Conservation (phyloP, 345 rosid genomes). For the Dipteronia dyeriana region DNA sequence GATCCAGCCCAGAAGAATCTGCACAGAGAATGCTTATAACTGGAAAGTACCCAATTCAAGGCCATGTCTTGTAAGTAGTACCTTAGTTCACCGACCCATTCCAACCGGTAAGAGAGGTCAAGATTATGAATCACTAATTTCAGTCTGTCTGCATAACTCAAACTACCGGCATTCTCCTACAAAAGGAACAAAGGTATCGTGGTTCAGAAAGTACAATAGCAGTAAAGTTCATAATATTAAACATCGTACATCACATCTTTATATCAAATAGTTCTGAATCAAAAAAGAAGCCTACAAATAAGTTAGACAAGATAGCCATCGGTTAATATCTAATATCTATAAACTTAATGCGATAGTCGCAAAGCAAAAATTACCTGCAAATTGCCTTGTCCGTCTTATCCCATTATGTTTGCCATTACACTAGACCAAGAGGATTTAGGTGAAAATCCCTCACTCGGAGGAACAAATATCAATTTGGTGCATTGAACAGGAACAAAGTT, state of each 20-base stretch:
- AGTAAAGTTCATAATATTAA: background rate
- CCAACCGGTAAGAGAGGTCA: constrained; percentile 76
- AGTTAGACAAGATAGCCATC: background rate
- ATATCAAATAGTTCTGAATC: background rate
- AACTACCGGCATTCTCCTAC: constrained; percentile 56
- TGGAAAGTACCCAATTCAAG: constrained; percentile 65
- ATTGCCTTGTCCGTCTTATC: constrained; percentile 40
- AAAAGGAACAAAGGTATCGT: constrained; percentile 1
- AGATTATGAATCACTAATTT: constrained; percentile 62
- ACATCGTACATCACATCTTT: background rate
- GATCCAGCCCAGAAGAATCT: constrained; percentile 4
- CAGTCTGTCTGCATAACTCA: constrained; percentile 43
- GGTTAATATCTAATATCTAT: background rate
- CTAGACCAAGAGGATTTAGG: constrained; percentile 71
- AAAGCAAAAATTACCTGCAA: constrained; percentile 39
- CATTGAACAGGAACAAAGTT: constrained; percentile 79
- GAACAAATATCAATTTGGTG: constrained; percentile 87
- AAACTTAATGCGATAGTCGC: background rate
- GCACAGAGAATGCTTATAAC: constrained; percentile 37
- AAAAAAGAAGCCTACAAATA: background rate
- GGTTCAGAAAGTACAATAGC: background rate
- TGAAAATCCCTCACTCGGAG: constrained; percentile 89
- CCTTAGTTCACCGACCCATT: constrained; percentile 61
- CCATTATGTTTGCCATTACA: constrained; percentile 72
- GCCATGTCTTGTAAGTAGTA: constrained; percentile 61